These are phyloP conservation scores for Russula earlei DNA, from an alignment of 768 basidiomycete species.

Conservation along the genomic window DNA sequence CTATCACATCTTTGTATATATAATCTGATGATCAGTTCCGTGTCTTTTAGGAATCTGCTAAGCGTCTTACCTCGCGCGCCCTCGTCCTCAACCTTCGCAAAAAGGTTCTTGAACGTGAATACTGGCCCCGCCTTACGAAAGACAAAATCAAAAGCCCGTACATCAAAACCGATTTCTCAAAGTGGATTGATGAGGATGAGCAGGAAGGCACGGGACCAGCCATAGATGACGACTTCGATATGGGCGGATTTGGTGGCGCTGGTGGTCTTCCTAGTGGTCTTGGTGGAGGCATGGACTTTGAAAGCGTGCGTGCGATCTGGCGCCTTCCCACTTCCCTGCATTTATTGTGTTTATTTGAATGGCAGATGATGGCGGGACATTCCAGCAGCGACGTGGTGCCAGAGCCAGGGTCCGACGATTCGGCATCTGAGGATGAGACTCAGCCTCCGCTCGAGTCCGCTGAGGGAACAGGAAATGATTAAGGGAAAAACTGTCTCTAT, in stretches of 20 bases:
- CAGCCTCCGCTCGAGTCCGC: slow-evolving; percentile 68
- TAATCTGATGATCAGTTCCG: not conserved
- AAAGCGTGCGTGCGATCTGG: slow-evolving; percentile 38
- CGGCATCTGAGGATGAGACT: slow-evolving; percentile 30
- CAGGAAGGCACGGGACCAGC: slow-evolving; percentile 53
- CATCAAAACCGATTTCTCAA: slow-evolving; percentile 91
- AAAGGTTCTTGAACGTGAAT: slow-evolving; percentile 65
- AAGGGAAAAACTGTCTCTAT: not conserved
- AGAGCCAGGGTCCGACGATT: slow-evolving; percentile 33
- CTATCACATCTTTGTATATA: not conserved
- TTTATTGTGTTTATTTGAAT: slow-evolving; percentile 1
- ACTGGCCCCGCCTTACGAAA: slow-evolving; percentile 90
- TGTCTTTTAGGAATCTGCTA: slow-evolving; percentile 41
- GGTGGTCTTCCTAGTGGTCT: not conserved
- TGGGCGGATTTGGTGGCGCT: slow-evolving; percentile 33
- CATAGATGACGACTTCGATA: slow-evolving; percentile 37
- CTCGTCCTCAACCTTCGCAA: slow-evolving; percentile 68
- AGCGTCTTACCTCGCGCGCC: slow-evolving; percentile 56
- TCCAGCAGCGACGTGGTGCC: too few species aligned
- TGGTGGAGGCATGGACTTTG: slow-evolving; percentile 49
- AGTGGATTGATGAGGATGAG: slow-evolving; percentile 97
- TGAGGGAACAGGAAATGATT: not conserved
- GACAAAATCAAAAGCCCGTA: slow-evolving; percentile 71
- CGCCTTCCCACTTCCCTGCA: not conserved
- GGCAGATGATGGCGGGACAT: slow-evolving; percentile 36